Conservation (phyloP, 805 yeast species). For the Candida pini region DNA sequence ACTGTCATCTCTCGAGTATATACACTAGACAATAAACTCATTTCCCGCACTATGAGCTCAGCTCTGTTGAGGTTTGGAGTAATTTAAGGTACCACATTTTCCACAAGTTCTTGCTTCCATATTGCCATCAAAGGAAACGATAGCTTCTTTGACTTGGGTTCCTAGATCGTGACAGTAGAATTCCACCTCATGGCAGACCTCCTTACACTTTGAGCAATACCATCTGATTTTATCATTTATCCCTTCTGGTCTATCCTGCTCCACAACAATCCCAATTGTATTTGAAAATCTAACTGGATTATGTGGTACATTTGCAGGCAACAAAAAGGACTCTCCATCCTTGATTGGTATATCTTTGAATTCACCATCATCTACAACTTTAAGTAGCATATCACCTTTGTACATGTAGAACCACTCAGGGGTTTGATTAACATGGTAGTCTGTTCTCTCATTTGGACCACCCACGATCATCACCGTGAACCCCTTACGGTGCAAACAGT, state of each 20-base stretch:
- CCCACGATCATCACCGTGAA: conserved; percentile 94
- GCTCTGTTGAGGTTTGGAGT: conserved; percentile 51
- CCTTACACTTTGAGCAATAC: conserved; percentile 74
- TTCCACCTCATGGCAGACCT: conserved; percentile 58
- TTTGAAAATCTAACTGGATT: conserved; percentile 82
- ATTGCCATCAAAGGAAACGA: conserved; percentile 61
- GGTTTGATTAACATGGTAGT: conserved; percentile 88
- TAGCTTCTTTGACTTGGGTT: conserved; percentile 83
- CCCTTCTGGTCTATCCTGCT: conserved; percentile 80
- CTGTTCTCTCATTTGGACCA: conserved; percentile 92
- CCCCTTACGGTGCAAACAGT: conserved; percentile 85
- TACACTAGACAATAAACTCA: not conserved
- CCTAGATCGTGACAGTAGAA: conserved; percentile 81
- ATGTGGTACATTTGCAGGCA: conserved; percentile 84
- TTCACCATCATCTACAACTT: conserved; percentile 73
- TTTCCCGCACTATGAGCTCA: not conserved
- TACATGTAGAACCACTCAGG: conserved; percentile 91
- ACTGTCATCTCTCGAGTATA: not conserved
- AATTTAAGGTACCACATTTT: conserved; percentile 67
- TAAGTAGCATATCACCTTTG: conserved; percentile 79
- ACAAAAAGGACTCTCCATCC: conserved; percentile 84
- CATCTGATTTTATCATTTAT: conserved; percentile 72
- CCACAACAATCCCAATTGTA: conserved; percentile 87
- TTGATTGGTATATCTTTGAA: conserved; percentile 69
- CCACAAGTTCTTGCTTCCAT: conserved; percentile 62